These are phyloP conservation scores for Erodium trifolium DNA, from an alignment of 441 rosid species.

Conservation along the genomic window DNA sequence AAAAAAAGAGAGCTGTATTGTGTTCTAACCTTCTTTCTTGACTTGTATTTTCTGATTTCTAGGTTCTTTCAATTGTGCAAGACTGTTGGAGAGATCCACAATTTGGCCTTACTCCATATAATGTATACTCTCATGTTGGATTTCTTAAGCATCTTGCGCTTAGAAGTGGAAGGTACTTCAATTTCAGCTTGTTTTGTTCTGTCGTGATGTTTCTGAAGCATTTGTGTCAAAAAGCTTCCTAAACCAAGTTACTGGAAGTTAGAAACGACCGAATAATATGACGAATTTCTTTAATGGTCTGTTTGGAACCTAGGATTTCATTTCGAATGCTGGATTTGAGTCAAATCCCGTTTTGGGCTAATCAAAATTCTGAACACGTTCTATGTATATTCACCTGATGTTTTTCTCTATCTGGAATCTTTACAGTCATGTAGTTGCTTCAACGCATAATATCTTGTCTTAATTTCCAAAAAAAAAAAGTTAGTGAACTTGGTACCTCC, in stretches of 20 bases:
- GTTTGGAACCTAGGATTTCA: no score
- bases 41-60: conserved; percentile 12
- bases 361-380: neutral
- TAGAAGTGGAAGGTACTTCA: conserved; percentile 79
- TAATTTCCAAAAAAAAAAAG: neutral
- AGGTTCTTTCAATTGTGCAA: conserved; percentile 81
- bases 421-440: no score
- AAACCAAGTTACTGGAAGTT: no score
- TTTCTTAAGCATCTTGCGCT: conserved; percentile 91
- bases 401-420: no score
- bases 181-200: neutral
- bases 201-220: neutral
- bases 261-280: neutral
- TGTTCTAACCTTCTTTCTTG: conserved; percentile 1
- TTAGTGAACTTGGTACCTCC: conserved; percentile 1
- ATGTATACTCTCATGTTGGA: conserved; percentile 71
- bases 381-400: neutral
- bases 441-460: no score
- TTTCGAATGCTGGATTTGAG: neutral
- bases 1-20: no score
- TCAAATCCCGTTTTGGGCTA: no score
- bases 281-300: neutral
- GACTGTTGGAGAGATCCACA: conserved; percentile 74
- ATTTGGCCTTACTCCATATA: conserved; percentile 66
- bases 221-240: neutral